Evolutionary conservation across 805 yeast species (phyloP).

Genomic region (Saturnispora besseyi): DNA sequence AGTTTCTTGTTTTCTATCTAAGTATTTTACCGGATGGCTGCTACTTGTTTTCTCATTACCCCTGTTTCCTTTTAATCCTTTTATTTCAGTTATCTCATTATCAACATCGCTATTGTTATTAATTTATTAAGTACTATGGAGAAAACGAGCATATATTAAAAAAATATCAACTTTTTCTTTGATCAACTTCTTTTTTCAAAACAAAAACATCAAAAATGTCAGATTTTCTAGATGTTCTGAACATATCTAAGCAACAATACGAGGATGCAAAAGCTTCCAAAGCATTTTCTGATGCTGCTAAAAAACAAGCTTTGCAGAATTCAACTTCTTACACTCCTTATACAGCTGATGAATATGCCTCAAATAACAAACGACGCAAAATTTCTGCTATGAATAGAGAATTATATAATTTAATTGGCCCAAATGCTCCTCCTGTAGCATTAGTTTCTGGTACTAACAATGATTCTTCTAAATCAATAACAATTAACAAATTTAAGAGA

Average conservation of each 20-base stretch:
- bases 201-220: conserved; percentile 21
- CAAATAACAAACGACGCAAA: conserved; percentile 27
- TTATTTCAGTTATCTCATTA: background rate
- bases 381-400: conserved; percentile 77
- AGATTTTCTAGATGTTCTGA: conserved; percentile 71
- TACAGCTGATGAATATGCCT: conserved; percentile 18
- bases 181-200: background rate
- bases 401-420: conserved; percentile 78
- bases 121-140: background rate
- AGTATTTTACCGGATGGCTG: background rate
- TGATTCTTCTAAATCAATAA: conserved; percentile 16
- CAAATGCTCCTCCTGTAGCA: conserved; percentile 80
- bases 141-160: background rate
- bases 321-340: conserved; percentile 10
- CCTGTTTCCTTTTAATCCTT: background rate
- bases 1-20: too few relatives aligned
- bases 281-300: conserved; percentile 9
- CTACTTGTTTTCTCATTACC: background rate
- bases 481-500: conserved; percentile 43
- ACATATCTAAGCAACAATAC: conserved; percentile 37
- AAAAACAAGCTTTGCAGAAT: conserved; percentile 9
- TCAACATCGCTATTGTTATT: background rate
- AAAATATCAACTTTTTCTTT: background rate
- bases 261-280: conserved; percentile 29
- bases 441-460: conserved; percentile 24